Evolutionary conservation across 2,329 filamentous ascomycete species (phyloP).

Genomic region (Aspergillus arachidicola): DNA sequence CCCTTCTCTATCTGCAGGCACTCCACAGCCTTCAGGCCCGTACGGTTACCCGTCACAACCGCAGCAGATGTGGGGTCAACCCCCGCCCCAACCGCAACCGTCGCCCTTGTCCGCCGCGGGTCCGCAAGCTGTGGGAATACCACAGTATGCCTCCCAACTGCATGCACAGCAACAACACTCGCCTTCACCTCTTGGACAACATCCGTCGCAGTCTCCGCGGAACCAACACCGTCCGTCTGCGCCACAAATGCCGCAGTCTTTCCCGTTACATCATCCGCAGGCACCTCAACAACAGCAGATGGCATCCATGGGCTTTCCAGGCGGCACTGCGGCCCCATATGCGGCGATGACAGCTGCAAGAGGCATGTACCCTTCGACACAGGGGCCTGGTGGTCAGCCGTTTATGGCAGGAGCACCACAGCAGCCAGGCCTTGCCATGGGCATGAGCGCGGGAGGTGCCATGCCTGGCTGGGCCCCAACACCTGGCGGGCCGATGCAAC

Average conservation of each 20-base stretch:
- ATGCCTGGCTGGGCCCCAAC: conserved; percentile 42
- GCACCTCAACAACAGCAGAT: conserved; percentile 37
- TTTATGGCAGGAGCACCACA: conserved; percentile 39
- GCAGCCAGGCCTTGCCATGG: conserved; percentile 39
- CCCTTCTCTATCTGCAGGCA: conserved; percentile 55
- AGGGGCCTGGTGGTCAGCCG: conserved; percentile 36
- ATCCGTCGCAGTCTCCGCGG: conserved; percentile 47
- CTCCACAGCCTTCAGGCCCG: conserved; percentile 45
- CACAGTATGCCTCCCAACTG: conserved; percentile 45
- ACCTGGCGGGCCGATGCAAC: conserved; percentile 39
- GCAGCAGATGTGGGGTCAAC: conserved; percentile 69
- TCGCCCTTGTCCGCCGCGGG: conserved; percentile 51
- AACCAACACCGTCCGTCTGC: conserved; percentile 40
- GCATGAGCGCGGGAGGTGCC: conserved; percentile 36
- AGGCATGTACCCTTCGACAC: conserved; percentile 41
- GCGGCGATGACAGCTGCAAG: conserved; percentile 35
- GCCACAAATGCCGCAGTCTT: conserved; percentile 41
- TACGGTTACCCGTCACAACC: conserved; percentile 63
- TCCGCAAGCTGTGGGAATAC: conserved; percentile 43
- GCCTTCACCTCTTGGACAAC: conserved; percentile 41
- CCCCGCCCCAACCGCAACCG: conserved; percentile 64
- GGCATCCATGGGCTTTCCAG: conserved; percentile 41
- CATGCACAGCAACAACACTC: conserved; percentile 40
- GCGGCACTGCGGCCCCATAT: conserved; percentile 35
- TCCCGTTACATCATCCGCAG: conserved; percentile 40